phyloP scores from a whole-genome alignment of 2,329 filamentous ascomycete species.

The Phialemonium atrogriseum region DNA sequence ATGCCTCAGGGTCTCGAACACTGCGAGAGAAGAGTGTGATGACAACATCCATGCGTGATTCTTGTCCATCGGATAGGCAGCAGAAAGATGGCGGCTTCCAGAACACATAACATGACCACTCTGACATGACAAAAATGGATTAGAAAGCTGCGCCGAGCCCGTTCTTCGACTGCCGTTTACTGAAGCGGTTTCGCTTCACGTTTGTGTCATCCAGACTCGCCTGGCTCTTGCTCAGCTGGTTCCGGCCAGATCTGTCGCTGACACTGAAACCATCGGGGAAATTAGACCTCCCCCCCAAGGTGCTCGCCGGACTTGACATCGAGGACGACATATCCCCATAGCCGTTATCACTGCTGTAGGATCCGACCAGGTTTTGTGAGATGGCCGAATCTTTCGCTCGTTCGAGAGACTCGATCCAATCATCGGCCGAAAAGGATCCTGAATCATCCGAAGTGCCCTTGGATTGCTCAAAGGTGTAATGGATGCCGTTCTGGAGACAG shows the following conservation, averaged over 20 bases:
- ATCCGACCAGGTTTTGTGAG: constrained; percentile 59
- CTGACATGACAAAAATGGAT: constrained; percentile 8
- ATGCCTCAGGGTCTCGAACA: background rate
- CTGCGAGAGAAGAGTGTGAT: background rate
- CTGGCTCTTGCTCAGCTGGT: constrained; percentile 53
- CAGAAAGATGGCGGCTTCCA: background rate
- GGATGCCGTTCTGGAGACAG: constrained; percentile 63
- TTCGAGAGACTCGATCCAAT: constrained; percentile 88
- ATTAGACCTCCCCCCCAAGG: constrained; percentile 52
- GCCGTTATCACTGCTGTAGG: constrained; percentile 58
- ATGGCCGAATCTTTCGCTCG: constrained; percentile 77
- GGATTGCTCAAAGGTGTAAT: constrained; percentile 89
- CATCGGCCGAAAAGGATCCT: constrained; percentile 66
- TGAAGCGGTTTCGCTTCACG: constrained; percentile 63
- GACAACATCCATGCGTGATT: too few relatives aligned
- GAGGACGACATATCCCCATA: constrained; percentile 62
- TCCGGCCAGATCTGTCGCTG: constrained; percentile 45
- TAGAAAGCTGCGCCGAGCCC: constrained; percentile 78
- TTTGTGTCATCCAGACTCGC: constrained; percentile 31
- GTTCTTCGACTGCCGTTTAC: constrained; percentile 88
- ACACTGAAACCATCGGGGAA: constrained; percentile 41
- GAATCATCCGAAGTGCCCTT: constrained; percentile 60
- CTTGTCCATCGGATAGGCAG: too few relatives aligned
- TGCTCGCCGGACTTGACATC: constrained; percentile 70
- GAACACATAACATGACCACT: background rate